These are phyloP conservation scores for Mycena vulgaris DNA, from an alignment of 768 basidiomycete species.

Conservation along the genomic window DNA sequence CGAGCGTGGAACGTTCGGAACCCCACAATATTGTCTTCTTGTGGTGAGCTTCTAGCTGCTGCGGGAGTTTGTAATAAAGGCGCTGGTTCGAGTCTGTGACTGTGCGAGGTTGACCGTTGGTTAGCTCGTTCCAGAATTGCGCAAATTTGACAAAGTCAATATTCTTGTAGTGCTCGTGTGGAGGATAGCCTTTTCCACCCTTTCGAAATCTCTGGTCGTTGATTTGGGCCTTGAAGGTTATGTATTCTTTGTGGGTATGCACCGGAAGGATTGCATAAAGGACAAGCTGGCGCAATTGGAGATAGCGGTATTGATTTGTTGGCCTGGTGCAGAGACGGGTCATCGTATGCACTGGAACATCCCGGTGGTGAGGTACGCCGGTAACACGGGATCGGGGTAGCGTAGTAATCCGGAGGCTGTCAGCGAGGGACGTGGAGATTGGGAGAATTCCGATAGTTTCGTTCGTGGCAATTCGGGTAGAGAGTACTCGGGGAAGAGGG, in stretches of 20 bases:
- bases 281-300: neutral
- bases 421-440: too few species aligned
- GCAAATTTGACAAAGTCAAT: neutral
- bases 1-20: too few species aligned
- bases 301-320: neutral
- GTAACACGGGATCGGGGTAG: too few species aligned
- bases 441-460: too few species aligned
- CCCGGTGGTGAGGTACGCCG: conserved; percentile 11
- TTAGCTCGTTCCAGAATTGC: neutral
- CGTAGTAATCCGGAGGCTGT: too few species aligned
- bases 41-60: too few species aligned
- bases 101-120: neutral
- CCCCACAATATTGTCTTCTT: too few species aligned
- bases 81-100: conserved; percentile 12
- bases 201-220: neutral
- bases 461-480: too few species aligned
- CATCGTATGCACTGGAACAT: neutral
- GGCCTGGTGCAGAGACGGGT: neutral
- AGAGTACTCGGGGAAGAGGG: too few species aligned
- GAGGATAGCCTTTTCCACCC: neutral
- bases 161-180: conserved; percentile 6
- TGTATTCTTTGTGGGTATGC: conserved; percentile 4
- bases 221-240: conserved; percentile 1
- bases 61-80: too few species aligned
- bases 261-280: conserved; percentile 2